A percentile compares a stretch with the other conserved stretches of the same genome.
These are phyloP conservation scores for Phaseolus lunatus DNA, from an alignment of 306 rosid genomes.

Conservation along the genomic window DNA sequence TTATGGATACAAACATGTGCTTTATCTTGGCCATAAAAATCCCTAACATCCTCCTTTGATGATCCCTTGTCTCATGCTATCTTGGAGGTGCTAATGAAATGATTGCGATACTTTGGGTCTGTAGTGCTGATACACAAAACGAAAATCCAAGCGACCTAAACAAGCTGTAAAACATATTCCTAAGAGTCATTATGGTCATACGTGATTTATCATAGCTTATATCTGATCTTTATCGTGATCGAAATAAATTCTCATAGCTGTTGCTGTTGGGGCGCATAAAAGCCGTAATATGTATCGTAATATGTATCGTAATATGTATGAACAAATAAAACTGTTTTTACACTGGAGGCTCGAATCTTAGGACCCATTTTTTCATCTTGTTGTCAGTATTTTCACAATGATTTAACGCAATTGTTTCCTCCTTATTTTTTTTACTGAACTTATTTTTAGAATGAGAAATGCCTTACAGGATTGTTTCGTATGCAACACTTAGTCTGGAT, in stretches of 20 bases:
- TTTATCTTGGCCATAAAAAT: conserved; percentile 1
- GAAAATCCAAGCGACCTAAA: neutral
- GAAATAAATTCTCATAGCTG: neutral
- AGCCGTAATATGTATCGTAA: neutral
- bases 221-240: neutral
- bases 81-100: neutral
- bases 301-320: neutral
- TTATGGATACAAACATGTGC: neutral
- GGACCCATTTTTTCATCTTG: too few relatives aligned
- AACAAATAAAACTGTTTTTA: too few relatives aligned
- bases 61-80: neutral
- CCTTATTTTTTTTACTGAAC: too few relatives aligned
- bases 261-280: neutral
- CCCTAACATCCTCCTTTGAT: neutral
- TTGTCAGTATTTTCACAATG: too few relatives aligned
- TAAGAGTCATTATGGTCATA: neutral
- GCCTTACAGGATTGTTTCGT: too few relatives aligned
- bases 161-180: neutral
- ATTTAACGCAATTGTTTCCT: too few relatives aligned
- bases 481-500: too few relatives aligned
- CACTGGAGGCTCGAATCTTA: too few relatives aligned
- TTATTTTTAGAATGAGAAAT: too few relatives aligned
- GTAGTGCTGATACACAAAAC: neutral
- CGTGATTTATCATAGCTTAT: neutral
- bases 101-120: neutral